Conservation (phyloP, 192 early-diverging fungal genomes). For the Gorgonomyces haynaldii region DNA sequence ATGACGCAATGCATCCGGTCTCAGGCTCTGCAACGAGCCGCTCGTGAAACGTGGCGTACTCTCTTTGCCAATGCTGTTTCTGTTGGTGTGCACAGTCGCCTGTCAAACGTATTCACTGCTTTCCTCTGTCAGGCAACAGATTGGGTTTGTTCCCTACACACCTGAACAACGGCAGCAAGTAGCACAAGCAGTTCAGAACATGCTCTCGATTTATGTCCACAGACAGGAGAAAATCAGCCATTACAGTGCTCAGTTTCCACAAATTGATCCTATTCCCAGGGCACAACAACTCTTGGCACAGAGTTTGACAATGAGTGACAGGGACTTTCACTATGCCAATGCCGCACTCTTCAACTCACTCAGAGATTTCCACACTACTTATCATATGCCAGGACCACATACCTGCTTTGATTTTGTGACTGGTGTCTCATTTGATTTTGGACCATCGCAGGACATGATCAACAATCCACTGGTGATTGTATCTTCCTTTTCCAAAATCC, state of each 20-base stretch:
- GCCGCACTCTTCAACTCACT: conserved; percentile 9
- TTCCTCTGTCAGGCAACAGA: neutral
- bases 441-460: conserved; percentile 3
- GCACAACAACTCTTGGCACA: neutral
- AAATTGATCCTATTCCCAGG: neutral
- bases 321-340: conserved; percentile 11
- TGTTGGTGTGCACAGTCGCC: too few species aligned
- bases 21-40: too few species aligned
- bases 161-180: neutral
- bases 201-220: neutral
- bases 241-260: conserved; percentile 5
- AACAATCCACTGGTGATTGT: conserved; percentile 6
- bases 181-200: neutral
- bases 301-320: neutral
- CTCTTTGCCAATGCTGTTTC: too few species aligned
- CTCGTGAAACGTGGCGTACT: too few species aligned
- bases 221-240: neutral
- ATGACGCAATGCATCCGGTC: too few species aligned
- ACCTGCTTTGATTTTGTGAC: conserved; percentile 6
- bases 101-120: neutral
- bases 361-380: conserved; percentile 12
- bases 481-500: neutral
- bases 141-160: neutral
- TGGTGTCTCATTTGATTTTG: conserved; percentile 7
- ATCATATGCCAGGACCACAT: conserved; percentile 7